Base-by-base conservation (phyloP, 176 grass and related monocot species). In the Cenchrus fungigraminus region DNA sequence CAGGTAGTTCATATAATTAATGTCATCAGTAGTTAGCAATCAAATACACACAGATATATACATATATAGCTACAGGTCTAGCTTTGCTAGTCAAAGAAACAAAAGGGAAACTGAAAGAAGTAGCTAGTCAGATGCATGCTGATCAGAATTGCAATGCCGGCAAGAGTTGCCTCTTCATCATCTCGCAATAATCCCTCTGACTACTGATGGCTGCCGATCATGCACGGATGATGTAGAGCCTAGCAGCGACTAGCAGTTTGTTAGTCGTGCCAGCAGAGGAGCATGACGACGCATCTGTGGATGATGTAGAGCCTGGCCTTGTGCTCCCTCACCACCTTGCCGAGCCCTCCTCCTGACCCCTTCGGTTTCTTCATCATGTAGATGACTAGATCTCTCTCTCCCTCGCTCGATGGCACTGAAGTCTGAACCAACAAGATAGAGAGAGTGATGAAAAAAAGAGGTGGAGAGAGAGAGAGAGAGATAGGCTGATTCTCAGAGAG, bases 271-370 rank as follows among this genome's bases (percentile, higher is more conserved):
- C 50, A 66, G 68, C 87, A 79, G 28, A 88, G 87, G 75, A 88
- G 68, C 75, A 84, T 73, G 75, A 79, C 75, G 59, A 88, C 37
- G 67, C 87, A 88, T 34, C 81, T 68, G 32, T 50, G 81, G 81
- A 90, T 82, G 78, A 90, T 89, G 60, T 85, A 89, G 62, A 89
- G 82, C 61, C 83, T 81, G 25, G 88, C 82, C 88, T 53, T 89
- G 1, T 81, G 78, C 71, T 82, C 83, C 20, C 63, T 80, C 77
- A 55, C 61, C 77, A 89, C 57, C 71, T 75, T 76, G 52, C 70
- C 70, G 20, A 86, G 43, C 9, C 61, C 59, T 1, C 81, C 66
- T 79, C 73, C 51, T 47, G 68, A 58, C 28, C 67, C 46, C 32
- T 56, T 73, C 16, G 50, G 50, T 51, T 87, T 40, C 78, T 68